Evolutionary conservation across 2,329 filamentous ascomycete species (phyloP), one percentile per base, ranked within the genome.

Genomic region (Xylaria sp.): DNA sequence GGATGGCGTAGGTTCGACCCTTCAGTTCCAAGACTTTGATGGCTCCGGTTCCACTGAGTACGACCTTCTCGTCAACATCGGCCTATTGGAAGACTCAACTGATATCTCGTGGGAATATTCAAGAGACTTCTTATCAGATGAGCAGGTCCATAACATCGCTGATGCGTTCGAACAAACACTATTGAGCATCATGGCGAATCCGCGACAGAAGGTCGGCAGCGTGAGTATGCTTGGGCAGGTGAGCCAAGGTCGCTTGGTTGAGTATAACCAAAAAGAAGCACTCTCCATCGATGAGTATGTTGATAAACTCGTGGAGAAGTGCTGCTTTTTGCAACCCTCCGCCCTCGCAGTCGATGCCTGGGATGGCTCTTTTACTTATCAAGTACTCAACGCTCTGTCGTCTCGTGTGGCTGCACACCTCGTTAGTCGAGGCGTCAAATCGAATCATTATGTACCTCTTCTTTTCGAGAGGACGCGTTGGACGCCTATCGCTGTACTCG

Each of bases 401-500:
- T 41, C 34, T 13, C 1, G 23, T 1, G 18, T 68, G 13, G 65
- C 69, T 12, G 39, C 41, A n/a, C 10, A 66, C 8, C 57, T 70
- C 2, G 44, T 2, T 12, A 1, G 12, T 2, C 44, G 55, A 32
- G 65, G 58, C 13, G 59, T 76, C 28, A 60, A 28, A 23, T 34
- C 61, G 61, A 73, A 52, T 23, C 55, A 34, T 2, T 39, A 71
- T 10, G 62, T 77, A 18, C 73, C 70, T 23, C 65, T 78, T 1
- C 70, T 61, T 37, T 73, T 77, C 23, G 65, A 73, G 10, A 77
- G 74, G 68, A 74, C 74, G 12, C 23, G 61, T 3, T 69, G 66
- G 62, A 68, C 73, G 8, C 23, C 73, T 4, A 56, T 76, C 4
- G 71, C 71, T 23, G 66, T 75, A 20, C 58, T 78, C 4, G 76